Evolutionary conservation across 805 yeast species (phyloP), one percentile per base, ranked within the genome.

Genomic region (Cyberlindnera mrakii): DNA sequence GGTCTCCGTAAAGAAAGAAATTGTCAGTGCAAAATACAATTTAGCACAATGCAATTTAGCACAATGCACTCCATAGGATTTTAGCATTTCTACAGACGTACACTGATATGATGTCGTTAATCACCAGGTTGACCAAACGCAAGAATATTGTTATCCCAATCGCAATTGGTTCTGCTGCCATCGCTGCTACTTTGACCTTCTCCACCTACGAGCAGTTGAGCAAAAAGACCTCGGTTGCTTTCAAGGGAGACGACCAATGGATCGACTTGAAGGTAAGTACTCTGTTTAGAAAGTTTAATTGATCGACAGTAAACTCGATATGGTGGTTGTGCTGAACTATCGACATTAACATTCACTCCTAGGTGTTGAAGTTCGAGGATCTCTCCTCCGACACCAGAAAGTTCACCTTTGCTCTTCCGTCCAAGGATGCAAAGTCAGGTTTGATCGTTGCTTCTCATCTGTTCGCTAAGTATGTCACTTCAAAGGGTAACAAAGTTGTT

Each of bases 401-500:
- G 54, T 75, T 85, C 58, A 72, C 78, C 19, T 87, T 90, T 55
- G 81, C 77, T 48, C 75, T 89, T 52, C 85, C 85, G 30, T 63
- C 73, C 41, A 62, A 73, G 17, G 90, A 83, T 57, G 77, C 80
- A 46, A 78, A 71, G 16, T 73, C 88, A 23, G 98, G 98, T 30
- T 74, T 89, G 54, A 68, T 74, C 52, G 75, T 82, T 41, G 95
- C 98, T 35, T 85, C 93, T 27, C 78, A 83, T 51, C 63, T 93
- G 36, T 63, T 93, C 62, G 77, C 96, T 65, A 90, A 89, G 71
- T 86, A 70, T 59, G 82, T 80, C 43, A 82, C 91, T 47, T 77
- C 80, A 48, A 86, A 87, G 70, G 98, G 97, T 53, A 78, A 71
- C 67, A 80, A 80, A 59, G 96, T 91, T 40, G 71, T 93, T 50